These are phyloP conservation scores for Salix viminalis DNA, from an alignment of 345 rosid species.

Conservation along the genomic window DNA sequence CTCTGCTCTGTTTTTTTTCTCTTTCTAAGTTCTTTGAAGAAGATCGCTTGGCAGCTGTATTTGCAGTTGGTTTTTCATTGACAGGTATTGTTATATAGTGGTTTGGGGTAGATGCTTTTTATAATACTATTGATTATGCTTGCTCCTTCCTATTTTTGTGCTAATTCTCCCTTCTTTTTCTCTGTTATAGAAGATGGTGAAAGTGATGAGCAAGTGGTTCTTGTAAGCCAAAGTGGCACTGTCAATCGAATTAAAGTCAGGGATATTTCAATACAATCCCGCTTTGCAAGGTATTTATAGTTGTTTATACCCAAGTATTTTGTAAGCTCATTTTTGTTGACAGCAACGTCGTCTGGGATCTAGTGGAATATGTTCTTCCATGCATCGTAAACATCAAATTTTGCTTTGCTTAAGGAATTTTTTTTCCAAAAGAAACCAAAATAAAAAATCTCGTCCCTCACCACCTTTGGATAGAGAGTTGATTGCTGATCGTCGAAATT, in stretches of 20 bases:
- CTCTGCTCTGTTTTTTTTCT: neutral
- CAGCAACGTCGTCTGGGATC: too few relatives aligned
- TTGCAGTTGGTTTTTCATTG: constrained; percentile 81
- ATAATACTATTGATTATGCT: neutral
- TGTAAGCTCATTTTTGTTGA: neutral
- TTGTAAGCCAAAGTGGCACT: constrained; percentile 92
- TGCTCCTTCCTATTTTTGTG: neutral
- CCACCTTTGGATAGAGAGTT: neutral
- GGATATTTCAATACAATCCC: constrained; percentile 86
- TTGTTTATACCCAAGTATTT: neutral
- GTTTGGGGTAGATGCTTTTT: neutral
- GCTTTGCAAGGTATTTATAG: constrained; percentile 65
- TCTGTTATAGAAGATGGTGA: constrained; percentile 66
- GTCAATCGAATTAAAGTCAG: constrained; percentile 85
- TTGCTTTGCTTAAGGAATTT: too few relatives aligned
- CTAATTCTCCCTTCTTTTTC: constrained; percentile 5
- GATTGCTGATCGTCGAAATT: too few relatives aligned
- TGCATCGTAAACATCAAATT: neutral
- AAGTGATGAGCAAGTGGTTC: constrained; percentile 88
- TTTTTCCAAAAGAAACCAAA: too few relatives aligned
- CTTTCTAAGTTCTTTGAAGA: constrained; percentile 59
- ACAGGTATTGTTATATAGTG: constrained; percentile 46
- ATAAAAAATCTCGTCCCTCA: neutral
- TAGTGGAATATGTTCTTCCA: neutral
- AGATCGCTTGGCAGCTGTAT: constrained; percentile 78